Conservation (phyloP, 208 protist species). For the Wallacemonas collosoma region DNA sequence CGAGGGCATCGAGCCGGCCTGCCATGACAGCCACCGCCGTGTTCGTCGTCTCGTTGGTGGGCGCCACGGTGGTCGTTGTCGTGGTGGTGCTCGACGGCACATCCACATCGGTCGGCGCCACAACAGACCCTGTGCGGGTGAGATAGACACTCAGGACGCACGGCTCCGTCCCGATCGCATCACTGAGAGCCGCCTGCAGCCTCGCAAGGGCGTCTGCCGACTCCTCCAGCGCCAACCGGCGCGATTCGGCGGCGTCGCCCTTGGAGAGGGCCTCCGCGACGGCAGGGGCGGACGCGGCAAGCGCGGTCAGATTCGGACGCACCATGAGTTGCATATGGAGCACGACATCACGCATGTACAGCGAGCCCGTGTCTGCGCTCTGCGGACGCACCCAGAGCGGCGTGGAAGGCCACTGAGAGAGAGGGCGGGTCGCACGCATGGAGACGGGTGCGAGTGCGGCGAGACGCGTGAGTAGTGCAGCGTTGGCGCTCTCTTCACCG, state of each 20-base stretch:
- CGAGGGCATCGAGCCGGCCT: constrained; percentile 12
- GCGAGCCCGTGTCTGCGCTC: background rate
- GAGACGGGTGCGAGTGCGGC: background rate
- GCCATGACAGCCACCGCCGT: constrained; percentile 17
- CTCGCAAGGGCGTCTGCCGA: constrained; percentile 23
- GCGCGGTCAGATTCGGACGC: constrained; percentile 17
- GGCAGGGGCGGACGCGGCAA: background rate
- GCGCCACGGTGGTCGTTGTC: background rate
- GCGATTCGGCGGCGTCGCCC: background rate
- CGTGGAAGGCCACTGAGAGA: constrained; percentile 15
- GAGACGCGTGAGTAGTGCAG: background rate
- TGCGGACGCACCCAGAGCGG: constrained; percentile 15
- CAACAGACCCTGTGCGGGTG: background rate
- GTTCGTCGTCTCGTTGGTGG: background rate
- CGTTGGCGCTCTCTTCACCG: constrained; percentile 1
- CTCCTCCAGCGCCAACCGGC: constrained; percentile 16
- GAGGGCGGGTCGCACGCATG: background rate
- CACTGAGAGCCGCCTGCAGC: constrained; percentile 32
- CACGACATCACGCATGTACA: constrained; percentile 16
- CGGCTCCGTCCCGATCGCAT: constrained; percentile 7
- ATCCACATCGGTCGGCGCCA: background rate
- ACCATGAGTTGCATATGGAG: constrained; percentile 18
- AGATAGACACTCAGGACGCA: constrained; percentile 15
- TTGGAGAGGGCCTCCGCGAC: constrained; percentile 2
- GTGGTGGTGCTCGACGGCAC: constrained; percentile 7